Base-by-base conservation (phyloP, 192 early-diverging fungal species). In the Linnemannia exigua region DNA sequence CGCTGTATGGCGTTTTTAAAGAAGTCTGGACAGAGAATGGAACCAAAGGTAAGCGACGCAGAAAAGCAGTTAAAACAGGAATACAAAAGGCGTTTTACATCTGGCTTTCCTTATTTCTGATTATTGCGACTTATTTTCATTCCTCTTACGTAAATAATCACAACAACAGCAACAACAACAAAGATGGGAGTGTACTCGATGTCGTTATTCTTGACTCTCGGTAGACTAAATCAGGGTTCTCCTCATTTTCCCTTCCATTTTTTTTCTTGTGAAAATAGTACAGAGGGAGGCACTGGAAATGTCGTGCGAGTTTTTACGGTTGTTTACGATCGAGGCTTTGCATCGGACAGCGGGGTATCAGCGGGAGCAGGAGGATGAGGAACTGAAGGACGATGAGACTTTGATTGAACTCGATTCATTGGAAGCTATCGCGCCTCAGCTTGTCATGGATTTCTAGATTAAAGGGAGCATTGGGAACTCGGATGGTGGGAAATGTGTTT, bases 281-380 rank as follows among this genome's bases (percentile, higher is more conserved):
- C 75, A 82, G 11, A 88, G 77, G 37, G 87, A 88, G 9, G 87
- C 87, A 4, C 19, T 88, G 61, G 46, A 80, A 36, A 47, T 88
- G 28, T 84, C 87, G 50, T 69, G 81, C 20, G 87, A 88, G 67
- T 82, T 80, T 35, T 36, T 88, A 48, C 70, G 87, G 6, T 48
- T 88, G 36, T 88, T 88, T 63, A 88, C 87, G 25, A 84, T 88
- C 25, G 87, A 88, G 17, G 87, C 87, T 3, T 37, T 88, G n/a
- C 87, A 88, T 50, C 70, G 87, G 31, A 78, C 87, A 4, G 87
- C 76, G 36, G 87, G 74, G 33, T 86, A 86, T 52, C 84, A 86
- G 48, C 77, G 78, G 74, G 84, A 86, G 72, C 84, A 86, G 33
- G 84, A 86, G n/a, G 78, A 80, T 41, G 84, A 86, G n/a, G 84